Evolutionary conservation across 768 basidiomycete species (phyloP), one percentile per base, ranked within the genome.

Genomic region (Hebeloma cylindrosporum): DNA sequence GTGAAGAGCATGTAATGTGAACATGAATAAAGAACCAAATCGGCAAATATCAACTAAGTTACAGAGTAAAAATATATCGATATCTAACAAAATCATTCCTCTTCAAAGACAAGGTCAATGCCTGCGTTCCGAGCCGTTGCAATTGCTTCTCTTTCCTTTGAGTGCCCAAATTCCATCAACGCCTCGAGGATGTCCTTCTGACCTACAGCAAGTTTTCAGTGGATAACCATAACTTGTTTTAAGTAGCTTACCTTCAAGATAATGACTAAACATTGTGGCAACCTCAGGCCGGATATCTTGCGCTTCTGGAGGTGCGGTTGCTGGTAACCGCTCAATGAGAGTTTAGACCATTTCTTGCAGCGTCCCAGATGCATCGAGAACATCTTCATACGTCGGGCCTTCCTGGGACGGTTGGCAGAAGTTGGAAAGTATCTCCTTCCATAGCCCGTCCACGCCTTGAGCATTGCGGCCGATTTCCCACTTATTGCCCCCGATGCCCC

Each of bases 391-490:
- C 25, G 52, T 67, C 16, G 55, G 43, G 17, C 59, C 56, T 43
- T 54, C 30, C 16, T 44, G 52, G 31, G 61, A 68, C 16, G 50
- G 42, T 29, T 57, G 63, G 22, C 45, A 47, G 31, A 68, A 43
- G 4, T 58, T 73, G 30, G 26, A 65, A 50, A 64, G 53, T 45
- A 88, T 63, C 35, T 79, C 77, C 8, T 67, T 63, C 85, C 86
- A 89, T 8, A 88, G 60, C 1, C 72, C 77, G 3, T 81, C 78
- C 2, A 70, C 74, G 2, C 82, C 80, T 13, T 49, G 57, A 2
- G 78, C 80, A 20, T 68, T 52, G 8, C 87, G 75, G 10, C 84
- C 82, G 8, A 86, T 68, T 44, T 84, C 79, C 79, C 85, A 88
- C 55, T 67, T 75, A 43, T 65, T 63, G 1, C 72, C 67, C 17